Percentiles rank a stretch among this genome's conserved stretches.
phyloP scores from a whole-genome alignment of 78 protist genomes.

The Dictyostelium citrinum region DNA sequence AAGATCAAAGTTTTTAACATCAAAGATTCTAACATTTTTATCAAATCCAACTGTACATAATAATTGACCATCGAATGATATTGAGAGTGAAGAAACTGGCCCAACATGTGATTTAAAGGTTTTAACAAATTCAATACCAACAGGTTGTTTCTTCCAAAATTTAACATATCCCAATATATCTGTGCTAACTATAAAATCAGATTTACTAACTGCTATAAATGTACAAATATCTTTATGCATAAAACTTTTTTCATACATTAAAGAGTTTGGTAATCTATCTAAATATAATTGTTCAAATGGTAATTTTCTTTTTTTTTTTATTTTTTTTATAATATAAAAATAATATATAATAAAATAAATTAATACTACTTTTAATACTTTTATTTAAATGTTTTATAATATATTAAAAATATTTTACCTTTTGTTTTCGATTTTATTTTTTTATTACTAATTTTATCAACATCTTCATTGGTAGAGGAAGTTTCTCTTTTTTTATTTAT shows the following conservation, averaged over 20 bases:
- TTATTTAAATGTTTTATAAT: too few species aligned
- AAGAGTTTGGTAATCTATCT: conserved; percentile 83
- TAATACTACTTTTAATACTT: too few species aligned
- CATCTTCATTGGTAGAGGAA: neutral
- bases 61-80: conserved; percentile 79
- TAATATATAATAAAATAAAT: neutral
- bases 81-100: conserved; percentile 43
- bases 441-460: neutral
- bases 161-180: conserved; percentile 93
- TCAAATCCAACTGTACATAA: conserved; percentile 84
- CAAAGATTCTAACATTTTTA: conserved; percentile 88
- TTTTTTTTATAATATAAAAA: too few species aligned
- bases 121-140: conserved; percentile 94
- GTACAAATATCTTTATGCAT: conserved; percentile 91
- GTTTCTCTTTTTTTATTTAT: neutral
- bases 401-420: neutral
- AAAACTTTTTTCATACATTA: conserved; percentile 91
- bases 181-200: conserved; percentile 90
- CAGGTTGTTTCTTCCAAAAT: conserved; percentile 94
- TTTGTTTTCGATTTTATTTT: neutral
- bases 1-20: conserved; percentile 92
- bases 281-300: conserved; percentile 75
- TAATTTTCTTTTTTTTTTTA: conserved; percentile 27
- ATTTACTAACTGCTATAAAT: neutral
- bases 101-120: conserved; percentile 90